These are phyloP conservation scores for Amanita phalloides DNA, from an alignment of 768 basidiomycete species.

Conservation along the genomic window DNA sequence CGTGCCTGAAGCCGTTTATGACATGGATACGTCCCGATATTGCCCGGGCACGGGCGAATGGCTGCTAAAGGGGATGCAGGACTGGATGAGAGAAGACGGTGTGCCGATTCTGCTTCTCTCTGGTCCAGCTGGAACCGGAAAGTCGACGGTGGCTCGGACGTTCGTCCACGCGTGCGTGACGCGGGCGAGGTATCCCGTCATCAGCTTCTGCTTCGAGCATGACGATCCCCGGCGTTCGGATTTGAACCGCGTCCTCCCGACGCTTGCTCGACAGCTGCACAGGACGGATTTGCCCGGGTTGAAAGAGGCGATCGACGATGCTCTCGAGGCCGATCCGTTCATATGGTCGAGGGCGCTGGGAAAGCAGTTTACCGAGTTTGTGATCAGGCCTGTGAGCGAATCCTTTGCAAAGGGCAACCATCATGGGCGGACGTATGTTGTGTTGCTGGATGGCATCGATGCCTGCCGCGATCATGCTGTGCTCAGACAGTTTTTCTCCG, in stretches of 20 bases:
- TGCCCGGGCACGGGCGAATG: neutral
- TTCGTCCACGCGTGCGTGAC: neutral
- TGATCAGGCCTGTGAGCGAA: neutral
- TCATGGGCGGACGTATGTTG: neutral
- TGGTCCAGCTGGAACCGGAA: neutral
- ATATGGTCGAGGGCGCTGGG: neutral
- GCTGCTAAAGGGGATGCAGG: neutral
- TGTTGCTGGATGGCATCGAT: conserved; percentile 1
- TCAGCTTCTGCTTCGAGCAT: neutral
- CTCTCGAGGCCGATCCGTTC: neutral
- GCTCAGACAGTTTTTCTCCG: conserved; percentile 1
- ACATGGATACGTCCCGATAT: neutral
- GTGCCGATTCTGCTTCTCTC: neutral
- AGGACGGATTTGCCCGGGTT: neutral
- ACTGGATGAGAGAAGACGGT: neutral
- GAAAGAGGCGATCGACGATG: neutral
- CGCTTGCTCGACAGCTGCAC: neutral
- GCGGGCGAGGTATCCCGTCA: neutral
- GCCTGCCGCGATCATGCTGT: neutral
- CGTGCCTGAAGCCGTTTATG: neutral
- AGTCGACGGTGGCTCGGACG: neutral
- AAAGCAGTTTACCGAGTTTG: neutral
- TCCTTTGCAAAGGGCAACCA: neutral
- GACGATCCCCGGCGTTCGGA: neutral
- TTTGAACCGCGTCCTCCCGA: neutral